Evolutionary conservation across 352 stramenopile genomes (phyloP).

Genomic region (Pythium angustatum): DNA sequence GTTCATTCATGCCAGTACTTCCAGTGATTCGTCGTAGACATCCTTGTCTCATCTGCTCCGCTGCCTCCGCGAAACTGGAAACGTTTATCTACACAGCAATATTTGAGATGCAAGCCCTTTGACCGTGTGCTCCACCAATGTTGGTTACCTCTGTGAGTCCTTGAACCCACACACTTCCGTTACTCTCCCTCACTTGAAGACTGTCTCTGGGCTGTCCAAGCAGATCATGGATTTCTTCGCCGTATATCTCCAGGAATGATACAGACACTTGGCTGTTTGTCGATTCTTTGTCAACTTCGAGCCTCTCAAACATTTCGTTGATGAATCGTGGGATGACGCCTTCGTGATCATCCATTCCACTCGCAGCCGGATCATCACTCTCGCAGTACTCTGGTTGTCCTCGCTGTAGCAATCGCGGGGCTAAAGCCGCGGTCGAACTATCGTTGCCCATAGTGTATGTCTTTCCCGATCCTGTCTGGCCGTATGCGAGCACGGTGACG

Average conservation of each 20-base stretch:
- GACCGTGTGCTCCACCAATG: background rate
- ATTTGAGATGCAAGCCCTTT: background rate
- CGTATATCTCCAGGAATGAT: conserved; percentile 97
- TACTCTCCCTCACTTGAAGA: conserved; percentile 72
- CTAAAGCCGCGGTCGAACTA: conserved; percentile 37
- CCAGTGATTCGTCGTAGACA: conserved; percentile 77
- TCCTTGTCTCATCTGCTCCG: conserved; percentile 80
- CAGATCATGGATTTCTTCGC: conserved; percentile 96
- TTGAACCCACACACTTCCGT: conserved; percentile 75
- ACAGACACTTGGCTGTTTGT: conserved; percentile 59
- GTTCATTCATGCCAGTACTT: conserved; percentile 89
- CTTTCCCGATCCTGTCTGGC: conserved; percentile 84
- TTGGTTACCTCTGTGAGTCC: conserved; percentile 64
- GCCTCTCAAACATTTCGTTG: conserved; percentile 64
- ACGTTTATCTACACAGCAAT: conserved; percentile 48
- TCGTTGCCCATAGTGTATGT: conserved; percentile 86
- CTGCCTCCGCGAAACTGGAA: conserved; percentile 48
- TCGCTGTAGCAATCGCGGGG: conserved; percentile 39
- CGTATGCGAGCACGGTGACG: conserved; percentile 86
- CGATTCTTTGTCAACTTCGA: conserved; percentile 39
- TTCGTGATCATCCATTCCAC: conserved; percentile 51
- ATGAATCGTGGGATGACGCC: conserved; percentile 86
- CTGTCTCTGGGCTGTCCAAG: conserved; percentile 52
- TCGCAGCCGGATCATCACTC: background rate
- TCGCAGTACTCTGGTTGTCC: conserved; percentile 16